Base-by-base conservation (phyloP, 306 rosid genomes). In the Echinosophora koreensis region DNA sequence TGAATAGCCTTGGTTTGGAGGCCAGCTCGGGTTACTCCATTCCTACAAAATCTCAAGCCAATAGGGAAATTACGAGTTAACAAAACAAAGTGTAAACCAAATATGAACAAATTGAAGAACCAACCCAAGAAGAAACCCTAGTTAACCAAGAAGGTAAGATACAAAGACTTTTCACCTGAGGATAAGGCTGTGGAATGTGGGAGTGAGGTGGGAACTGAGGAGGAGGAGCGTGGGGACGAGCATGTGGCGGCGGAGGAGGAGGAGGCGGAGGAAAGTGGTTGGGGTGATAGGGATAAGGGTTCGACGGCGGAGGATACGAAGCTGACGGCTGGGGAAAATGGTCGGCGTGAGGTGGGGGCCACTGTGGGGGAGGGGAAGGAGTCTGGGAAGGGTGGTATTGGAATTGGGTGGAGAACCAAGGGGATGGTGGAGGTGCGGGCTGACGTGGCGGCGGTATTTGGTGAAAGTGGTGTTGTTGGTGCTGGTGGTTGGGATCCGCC, bases 301-400 rank as follows among this genome's bases (percentile, higher is more conserved):
- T 90, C 16, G 90, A 64, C 44, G 81, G 87, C 5, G 89, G 79
- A 83, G 78, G 84, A 27, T 74, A 81, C 4, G 84, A 70, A 17
- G 82, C 85, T 10, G 22, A 22, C 0, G 82, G 65, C 2, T 86
- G 86, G 22, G 90, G 89, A 30, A 49, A 70, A 52, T 76, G 77
- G 54, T 80, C 84, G 6, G 84, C 42, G 50, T 74, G 81, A 1
- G 78, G 91, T 3, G 90, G 96, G 5, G 76, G 84, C 97, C 98
- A 90, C 92, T 89, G 97, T 4, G 84, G 76, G 4, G 89, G 91
- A 63, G 96, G 93, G 3, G 92, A 84, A 22, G 97, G 92, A 12
- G 91, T 62, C 11, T 89, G 96, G 14, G 91, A 84, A n/a, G 90
- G 68, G 73, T 83, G 92, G 83, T 88, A 92, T 80, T 95, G 97